Conservation (phyloP, 2,329 filamentous ascomycete species). For the Aspergillus neotritici region DNA sequence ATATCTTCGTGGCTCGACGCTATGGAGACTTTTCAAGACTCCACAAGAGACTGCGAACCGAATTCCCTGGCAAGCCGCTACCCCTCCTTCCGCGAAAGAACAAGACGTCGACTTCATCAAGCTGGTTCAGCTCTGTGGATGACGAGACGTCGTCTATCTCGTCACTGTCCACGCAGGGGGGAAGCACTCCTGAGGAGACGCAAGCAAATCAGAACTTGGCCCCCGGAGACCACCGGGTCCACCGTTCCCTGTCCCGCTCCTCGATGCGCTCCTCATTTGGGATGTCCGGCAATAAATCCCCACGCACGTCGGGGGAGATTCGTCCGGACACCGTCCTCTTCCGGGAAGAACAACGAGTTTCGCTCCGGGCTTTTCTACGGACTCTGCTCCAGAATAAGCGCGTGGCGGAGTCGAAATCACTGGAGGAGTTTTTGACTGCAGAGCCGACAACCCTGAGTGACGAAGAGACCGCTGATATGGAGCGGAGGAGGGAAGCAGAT, state of each 20-base stretch:
- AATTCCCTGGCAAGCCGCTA: slow-evolving; percentile 85
- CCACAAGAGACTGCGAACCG: slow-evolving; percentile 71
- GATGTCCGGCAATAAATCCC: slow-evolving; percentile 22
- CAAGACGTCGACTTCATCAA: slow-evolving; percentile 65
- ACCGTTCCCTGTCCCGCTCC: slow-evolving; percentile 25
- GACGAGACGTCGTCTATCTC: slow-evolving; percentile 77
- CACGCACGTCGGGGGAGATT: slow-evolving; percentile 40
- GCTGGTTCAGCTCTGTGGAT: slow-evolving; percentile 53
- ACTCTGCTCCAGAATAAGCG: slow-evolving; percentile 78
- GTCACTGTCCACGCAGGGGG: slow-evolving; percentile 65
- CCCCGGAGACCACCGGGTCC: slow-evolving; percentile 19
- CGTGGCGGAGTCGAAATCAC: slow-evolving; percentile 73
- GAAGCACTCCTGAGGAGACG: slow-evolving; percentile 37
- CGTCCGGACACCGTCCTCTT: slow-evolving; percentile 56
- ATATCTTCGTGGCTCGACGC: slow-evolving; percentile 73
- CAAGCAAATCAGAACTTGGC: slow-evolving; percentile 30
- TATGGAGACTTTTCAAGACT: slow-evolving; percentile 84
- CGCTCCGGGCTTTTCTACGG: slow-evolving; percentile 82
- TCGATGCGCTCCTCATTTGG: slow-evolving; percentile 20
- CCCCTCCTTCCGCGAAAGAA: slow-evolving; percentile 88
- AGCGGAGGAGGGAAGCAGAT: slow-evolving; percentile 73
- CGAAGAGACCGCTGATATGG: slow-evolving; percentile 77
- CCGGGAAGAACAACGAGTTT: slow-evolving; percentile 86
- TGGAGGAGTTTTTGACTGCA: slow-evolving; percentile 74
- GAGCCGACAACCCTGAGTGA: slow-evolving; percentile 70